Base-by-base conservation (phyloP, 164 flowering plant genomes). In the Tetracentron sinense region DNA sequence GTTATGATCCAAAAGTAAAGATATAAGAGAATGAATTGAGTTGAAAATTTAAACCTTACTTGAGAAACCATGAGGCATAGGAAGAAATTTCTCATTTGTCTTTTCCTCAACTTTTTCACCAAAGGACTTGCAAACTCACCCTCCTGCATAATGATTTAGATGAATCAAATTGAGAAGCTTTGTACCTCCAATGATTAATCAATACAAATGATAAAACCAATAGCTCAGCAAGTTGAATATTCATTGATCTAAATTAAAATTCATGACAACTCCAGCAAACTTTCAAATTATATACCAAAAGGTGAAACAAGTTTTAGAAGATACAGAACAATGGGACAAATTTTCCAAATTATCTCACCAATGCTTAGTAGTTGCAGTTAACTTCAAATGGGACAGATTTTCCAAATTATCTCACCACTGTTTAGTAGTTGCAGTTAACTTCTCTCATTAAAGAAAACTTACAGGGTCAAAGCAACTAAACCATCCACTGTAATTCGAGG, bases 51-150 rank as follows among this genome's bases (percentile, higher is more conserved):
- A 33, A 46, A 54, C 19, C 16, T 78, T 83, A 92, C 98, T 69
- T 93, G 98, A 54, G 98, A 88, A 70, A 93, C 92, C 97, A 93
- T 87, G 68, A 93, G 94, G 72, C 89, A 88, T 51, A 93, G 72
- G 58, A 88, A 85, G 71, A 93, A 88, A 76, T 93, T 93, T 44
- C 90, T 81, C 92, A 90, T 90, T 73, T 93, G 98, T 63, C 97
- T 78, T 71, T 78, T 83, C 79, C 98, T 81, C 76, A 93, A 68
- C 68, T 72, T 86, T 81, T 83, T 82, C 73, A 93, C 97, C 14
- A 81, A 74, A 44, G 80, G 73, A 63, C 90, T 74, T 47, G 79
- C 90, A 72, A 87, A 90, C 65, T 90, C 97, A 55, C 98, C 98
- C 69, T 93, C 98, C 97, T 92, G 71, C 56, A 65, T 21, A 49